Base-by-base conservation (phyloP, 208 protist genomes). In the Strigomonas galati region DNA sequence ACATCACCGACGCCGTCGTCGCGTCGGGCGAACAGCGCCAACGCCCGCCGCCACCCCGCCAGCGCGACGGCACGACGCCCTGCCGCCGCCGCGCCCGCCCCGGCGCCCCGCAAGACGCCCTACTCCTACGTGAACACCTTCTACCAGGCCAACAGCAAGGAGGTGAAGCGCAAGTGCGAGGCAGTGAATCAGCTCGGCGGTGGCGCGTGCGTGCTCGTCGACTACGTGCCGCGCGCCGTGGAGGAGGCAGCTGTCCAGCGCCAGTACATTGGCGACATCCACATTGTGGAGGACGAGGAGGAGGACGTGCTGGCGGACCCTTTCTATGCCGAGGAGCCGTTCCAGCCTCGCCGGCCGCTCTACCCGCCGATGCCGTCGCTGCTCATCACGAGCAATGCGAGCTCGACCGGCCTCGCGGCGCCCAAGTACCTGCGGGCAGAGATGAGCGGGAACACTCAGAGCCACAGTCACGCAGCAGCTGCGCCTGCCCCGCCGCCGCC, bases 41-140 rank as follows among this genome's bases (percentile, higher is more conserved):
- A 9, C 32, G 9, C 32, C 32, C 24, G 53, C 31, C 53, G 23
- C 53, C 53, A 58, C 6, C 24, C 28, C 12, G 17, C 24, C 12
- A 2, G 53, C 28, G 3, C 53, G 10, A 56, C 51, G 23, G 51
- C 51, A 56, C 12, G 7, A 28, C 7, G 12, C 21, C 46, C 31
- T n/a, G 19, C 52, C 17, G 24, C n/a, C 51, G 15, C 9, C 37
- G 17, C 52, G 6, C 51, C 28, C 27, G 23, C 53, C 2, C 6
- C 17, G 32, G 32, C 32, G 32, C 9, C 32, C 6, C 32, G 32
- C 9, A 27, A 31, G 9, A 12, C 43, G 35, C 49, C 62, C 35
- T 71, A 71, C 58, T 81, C 79, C 26, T 84, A 84, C 43, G 71
- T 84, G 48, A 71, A 84, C 19, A 64, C 71, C 7, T 84, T 84